A percentile compares a stretch with the other conserved stretches of the same genome.
Evolutionary conservation across 2,329 filamentous ascomycete species (phyloP).

Genomic region (Diplodia sapinea): DNA sequence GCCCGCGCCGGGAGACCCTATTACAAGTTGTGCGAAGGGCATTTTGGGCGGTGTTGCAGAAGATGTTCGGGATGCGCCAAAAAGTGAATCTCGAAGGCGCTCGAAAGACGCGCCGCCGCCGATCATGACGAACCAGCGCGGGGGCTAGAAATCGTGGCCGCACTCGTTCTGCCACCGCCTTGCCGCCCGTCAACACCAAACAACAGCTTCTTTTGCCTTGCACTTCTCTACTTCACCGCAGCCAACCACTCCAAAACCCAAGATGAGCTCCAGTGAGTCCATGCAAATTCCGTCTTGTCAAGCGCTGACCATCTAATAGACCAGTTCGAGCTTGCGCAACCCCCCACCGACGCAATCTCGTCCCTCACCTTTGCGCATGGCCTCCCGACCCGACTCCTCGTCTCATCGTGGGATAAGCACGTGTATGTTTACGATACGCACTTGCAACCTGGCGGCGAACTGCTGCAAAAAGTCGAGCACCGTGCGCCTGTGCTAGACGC

Average conservation of each 20-base stretch:
- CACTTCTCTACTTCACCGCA: constrained; percentile 26
- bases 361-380: constrained; percentile 82
- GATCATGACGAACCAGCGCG: constrained; percentile 28
- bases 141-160: constrained; percentile 9
- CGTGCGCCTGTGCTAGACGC: constrained; percentile 87
- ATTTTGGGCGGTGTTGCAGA: constrained; percentile 43
- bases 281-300: neutral
- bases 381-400: constrained; percentile 77
- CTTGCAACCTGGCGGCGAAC: constrained; percentile 63
- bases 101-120: constrained; percentile 26
- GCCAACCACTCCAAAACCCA: constrained; percentile 28
- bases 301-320: constrained; percentile 20
- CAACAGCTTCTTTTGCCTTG: constrained; percentile 15
- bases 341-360: constrained; percentile 86
- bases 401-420: constrained; percentile 92
- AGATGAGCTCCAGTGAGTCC: constrained; percentile 33
- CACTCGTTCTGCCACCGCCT: constrained; percentile 28
- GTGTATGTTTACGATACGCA: constrained; percentile 86
- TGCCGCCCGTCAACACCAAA: constrained; percentile 18
- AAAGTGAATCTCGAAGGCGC: constrained; percentile 25
- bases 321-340: constrained; percentile 84
- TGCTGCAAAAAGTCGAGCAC: constrained; percentile 78
- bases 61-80: neutral
- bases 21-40: constrained; percentile 76
- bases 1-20: constrained; percentile 92